A percentile compares a stretch with the other conserved stretches of the same genome.
Evolutionary conservation across 129 eudicot genomes (phyloP).

Genomic region (Scalesia atractyloides): DNA sequence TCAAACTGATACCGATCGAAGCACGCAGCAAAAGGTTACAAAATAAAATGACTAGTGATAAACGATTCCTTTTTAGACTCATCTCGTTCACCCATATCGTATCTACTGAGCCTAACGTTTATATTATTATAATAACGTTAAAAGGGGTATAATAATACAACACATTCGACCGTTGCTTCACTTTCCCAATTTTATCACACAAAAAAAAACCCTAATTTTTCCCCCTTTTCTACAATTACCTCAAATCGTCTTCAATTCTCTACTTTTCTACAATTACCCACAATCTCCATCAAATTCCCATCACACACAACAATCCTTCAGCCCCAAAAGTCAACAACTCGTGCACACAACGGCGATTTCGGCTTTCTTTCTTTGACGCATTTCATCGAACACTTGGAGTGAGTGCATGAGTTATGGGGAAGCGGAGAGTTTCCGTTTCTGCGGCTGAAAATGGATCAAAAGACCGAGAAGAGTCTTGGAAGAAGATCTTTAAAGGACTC

Average conservation of each 20-base stretch:
- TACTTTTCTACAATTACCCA: background rate
- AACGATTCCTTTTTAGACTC: no score
- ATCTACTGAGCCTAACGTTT: no score
- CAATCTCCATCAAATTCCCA: background rate
- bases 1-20: no score
- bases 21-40: no score
- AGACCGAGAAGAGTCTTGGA: conserved; percentile 55
- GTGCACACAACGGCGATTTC: background rate
- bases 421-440: conserved; percentile 22
- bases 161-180: conserved; percentile 34
- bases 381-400: conserved; percentile 22
- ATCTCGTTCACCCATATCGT: no score
- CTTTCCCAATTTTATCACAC: conserved; percentile 4
- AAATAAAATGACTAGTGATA: no score
- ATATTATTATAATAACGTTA: background rate
- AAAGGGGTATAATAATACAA: conserved; percentile 1
- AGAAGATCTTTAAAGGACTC: conserved; percentile 48
- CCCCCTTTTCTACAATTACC: background rate
- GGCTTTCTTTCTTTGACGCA: conserved; percentile 19
- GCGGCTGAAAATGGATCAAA: conserved; percentile 10
- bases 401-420: conserved; percentile 14
- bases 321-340: background rate
- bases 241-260: background rate
- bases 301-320: background rate
- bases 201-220: conserved; percentile 27